Conservation (phyloP, 2,329 filamentous ascomycete genomes). For the Pseudocercospora ulei region DNA sequence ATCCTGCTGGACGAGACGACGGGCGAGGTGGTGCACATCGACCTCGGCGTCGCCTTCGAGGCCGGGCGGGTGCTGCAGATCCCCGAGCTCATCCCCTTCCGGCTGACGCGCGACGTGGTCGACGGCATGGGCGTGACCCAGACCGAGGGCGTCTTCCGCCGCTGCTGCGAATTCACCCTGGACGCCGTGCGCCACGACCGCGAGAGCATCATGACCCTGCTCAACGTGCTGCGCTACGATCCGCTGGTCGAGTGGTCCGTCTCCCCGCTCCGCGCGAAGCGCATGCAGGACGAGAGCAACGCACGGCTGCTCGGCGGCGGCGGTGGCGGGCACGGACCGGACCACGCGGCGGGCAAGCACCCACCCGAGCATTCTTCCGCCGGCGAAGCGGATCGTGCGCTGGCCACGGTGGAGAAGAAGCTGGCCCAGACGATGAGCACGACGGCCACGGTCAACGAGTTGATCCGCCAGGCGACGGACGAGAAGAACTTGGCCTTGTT, state of each 20-base stretch:
- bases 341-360: conserved; percentile 35
- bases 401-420: conserved; percentile 93
- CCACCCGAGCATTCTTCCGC: conserved; percentile 54
- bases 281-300: conserved; percentile 55
- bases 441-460: conserved; percentile 86
- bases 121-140: conserved; percentile 95
- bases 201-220: conserved; percentile 95
- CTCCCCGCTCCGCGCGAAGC: conserved; percentile 56
- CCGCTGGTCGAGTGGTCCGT: conserved; percentile 94
- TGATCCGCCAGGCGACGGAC: conserved; percentile 92
- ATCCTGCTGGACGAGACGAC: conserved; percentile 83
- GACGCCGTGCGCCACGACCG: conserved; percentile 90
- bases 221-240: conserved; percentile 96
- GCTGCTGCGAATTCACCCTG: conserved; percentile 97
- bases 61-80: conserved; percentile 90
- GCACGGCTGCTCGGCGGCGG: conserved; percentile 25
- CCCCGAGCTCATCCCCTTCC: conserved; percentile 91
- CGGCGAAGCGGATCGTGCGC: conserved; percentile 78
- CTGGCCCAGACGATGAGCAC: conserved; percentile 88
- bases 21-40: conserved; percentile 93
- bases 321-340: conserved; percentile 29
- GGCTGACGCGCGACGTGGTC: conserved; percentile 84
- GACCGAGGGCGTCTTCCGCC: conserved; percentile 88
- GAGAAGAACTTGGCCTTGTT: conserved; percentile 84
- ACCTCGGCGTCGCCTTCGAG: conserved; percentile 94